Conservation (phyloP, 331 rosid species). For the Saraca asoca region DNA sequence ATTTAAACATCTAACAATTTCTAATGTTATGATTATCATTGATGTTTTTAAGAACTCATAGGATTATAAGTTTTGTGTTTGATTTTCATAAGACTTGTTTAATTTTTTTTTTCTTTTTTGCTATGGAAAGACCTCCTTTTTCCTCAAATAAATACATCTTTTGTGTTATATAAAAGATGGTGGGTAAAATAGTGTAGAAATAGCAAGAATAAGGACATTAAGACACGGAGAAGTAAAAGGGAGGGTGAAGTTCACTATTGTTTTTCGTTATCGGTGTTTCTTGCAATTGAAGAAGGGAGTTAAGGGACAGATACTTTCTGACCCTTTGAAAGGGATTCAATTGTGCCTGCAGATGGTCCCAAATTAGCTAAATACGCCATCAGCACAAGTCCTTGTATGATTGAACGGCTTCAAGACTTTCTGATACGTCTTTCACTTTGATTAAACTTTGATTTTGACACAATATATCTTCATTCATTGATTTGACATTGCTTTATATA, state of each 20-base stretch:
- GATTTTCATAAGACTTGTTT: too few relatives aligned
- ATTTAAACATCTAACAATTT: too few relatives aligned
- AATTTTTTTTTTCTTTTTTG: too few relatives aligned
- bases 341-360: slow-evolving; percentile 48
- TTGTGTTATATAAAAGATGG: too few relatives aligned
- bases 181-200: too few relatives aligned
- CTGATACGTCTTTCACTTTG: slow-evolving; percentile 32
- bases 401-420: slow-evolving; percentile 36
- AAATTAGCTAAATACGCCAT: slow-evolving; percentile 44
- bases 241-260: slow-evolving; percentile 23
- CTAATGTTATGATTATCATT: too few relatives aligned
- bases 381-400: slow-evolving; percentile 28
- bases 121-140: too few relatives aligned
- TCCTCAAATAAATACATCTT: too few relatives aligned
- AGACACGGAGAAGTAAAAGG: slow-evolving; percentile 10
- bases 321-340: slow-evolving; percentile 45
- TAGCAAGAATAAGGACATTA: too few relatives aligned
- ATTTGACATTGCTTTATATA: too few relatives aligned
- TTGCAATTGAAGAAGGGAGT: slow-evolving; percentile 31
- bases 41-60: too few relatives aligned
- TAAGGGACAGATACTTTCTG: slow-evolving; percentile 42
- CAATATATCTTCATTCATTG: neutral
- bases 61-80: too few relatives aligned
- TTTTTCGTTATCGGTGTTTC: slow-evolving; percentile 26
- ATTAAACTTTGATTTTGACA: slow-evolving; percentile 37